phyloP scores from a whole-genome alignment of 805 yeast genomes.

The Maudiozyma turicensis region DNA sequence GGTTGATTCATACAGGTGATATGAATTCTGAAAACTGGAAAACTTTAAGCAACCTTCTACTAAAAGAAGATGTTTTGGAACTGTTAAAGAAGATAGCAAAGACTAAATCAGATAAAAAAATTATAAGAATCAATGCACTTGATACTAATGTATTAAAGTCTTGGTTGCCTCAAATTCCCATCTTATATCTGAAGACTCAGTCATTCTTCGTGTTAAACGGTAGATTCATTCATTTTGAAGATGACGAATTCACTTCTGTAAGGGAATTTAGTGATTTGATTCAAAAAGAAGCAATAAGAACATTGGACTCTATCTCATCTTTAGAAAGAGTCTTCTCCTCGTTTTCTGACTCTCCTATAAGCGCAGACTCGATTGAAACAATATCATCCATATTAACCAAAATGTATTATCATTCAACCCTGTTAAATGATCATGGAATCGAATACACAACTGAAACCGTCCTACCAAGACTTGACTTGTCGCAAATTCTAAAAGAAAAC shows the following conservation, averaged over 20 bases:
- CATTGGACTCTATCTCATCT: conserved; percentile 31
- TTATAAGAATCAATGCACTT: not conserved
- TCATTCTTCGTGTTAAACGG: conserved; percentile 45
- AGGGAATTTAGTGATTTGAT: conserved; percentile 32
- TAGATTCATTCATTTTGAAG: conserved; percentile 35
- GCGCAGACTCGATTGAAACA: conserved; percentile 40
- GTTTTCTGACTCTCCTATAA: conserved; percentile 11
- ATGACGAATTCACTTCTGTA: conserved; percentile 14
- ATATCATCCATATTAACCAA: conserved; percentile 36
- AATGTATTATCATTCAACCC: conserved; percentile 31
- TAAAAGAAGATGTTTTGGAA: not conserved
- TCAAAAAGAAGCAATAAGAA: conserved; percentile 38
- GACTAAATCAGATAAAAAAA: not conserved
- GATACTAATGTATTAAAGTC: conserved; percentile 4
- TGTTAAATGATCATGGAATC: conserved; percentile 26
- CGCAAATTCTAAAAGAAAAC: conserved; percentile 13
- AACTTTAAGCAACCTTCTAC: conserved; percentile 1
- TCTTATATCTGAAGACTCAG: conserved; percentile 19
- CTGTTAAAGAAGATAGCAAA: not conserved
- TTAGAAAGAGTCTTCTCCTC: conserved; percentile 16
- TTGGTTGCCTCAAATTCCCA: conserved; percentile 24
- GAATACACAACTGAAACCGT: conserved; percentile 34
- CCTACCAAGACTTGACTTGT: conserved; percentile 40
- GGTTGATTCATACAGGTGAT: conserved; percentile 29
- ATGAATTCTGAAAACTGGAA: conserved; percentile 15